Evolutionary conservation across 2,329 filamentous ascomycete species (phyloP), one percentile per base, ranked within the genome.

Genomic region (Lachnellula subtilissima): DNA sequence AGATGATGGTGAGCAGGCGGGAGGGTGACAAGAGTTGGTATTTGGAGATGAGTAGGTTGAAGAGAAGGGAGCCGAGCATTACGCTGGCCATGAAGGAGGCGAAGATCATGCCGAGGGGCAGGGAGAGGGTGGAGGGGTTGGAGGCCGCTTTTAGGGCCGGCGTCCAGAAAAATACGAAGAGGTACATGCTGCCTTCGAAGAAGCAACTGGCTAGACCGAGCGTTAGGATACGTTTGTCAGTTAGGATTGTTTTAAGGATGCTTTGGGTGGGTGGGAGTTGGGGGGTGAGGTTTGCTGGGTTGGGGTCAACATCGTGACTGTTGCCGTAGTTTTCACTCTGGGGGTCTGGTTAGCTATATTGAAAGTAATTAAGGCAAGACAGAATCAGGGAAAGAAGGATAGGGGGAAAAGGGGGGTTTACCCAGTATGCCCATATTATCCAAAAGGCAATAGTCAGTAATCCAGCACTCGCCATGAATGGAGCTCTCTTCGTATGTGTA

Each of bases 91-190:
- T 84, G 65, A 84, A 81, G 42, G 75, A 75, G 45, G 78, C 76
- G 58, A 84, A 83, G 46, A 82, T 78, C 51, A 82, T 73, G 7
- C 80, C 79, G 39, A 80, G 77, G 0, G 66, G 71, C 25, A 68
- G 64, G 15, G 69, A 49, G 12, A 49, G 51, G 35, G 49, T 50
- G n/a, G 37, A 39, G 42, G 52, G 76, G 71, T 58, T 79, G 78
- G 58, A 71, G n/a, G 74, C 71, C 14, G 72, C 71, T 57, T 73
- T 77, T n/a, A 85, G 70, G 3, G 80, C 76, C 1, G 80, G 77
- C 0, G 80, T 79, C 77, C 82, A 84, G 71, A 83, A 84, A 68
- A 84, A 85, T 55, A 85, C 79, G 64, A 84, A 84, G 11, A 85
- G 73, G 64, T 84, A 85, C 73, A 85, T 81, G 28, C 79, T 76